Percentiles rank a stretch among this genome's conserved stretches.
Conservation (phyloP, 1,284 basidiomycete genomes). For the Farysia itapuensis region DNA sequence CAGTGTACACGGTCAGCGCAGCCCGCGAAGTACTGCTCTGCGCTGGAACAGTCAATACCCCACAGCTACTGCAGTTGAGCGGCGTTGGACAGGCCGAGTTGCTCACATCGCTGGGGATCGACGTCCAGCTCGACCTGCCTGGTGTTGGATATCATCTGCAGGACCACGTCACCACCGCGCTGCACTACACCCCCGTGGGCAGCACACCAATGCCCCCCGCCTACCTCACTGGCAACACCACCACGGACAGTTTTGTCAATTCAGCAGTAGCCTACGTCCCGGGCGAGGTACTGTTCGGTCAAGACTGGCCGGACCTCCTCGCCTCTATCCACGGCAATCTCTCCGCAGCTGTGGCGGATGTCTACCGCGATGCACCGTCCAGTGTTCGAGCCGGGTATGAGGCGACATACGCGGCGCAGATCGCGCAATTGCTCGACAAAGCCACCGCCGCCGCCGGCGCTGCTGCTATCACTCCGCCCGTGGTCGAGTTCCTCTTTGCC, state of each 20-base stretch:
- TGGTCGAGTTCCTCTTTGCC: not conserved
- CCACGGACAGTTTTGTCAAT: slow-evolving; percentile 1
- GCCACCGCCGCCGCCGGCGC: no score
- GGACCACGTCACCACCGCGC: slow-evolving; percentile 37
- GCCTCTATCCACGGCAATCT: no score
- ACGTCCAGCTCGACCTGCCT: slow-evolving; percentile 4
- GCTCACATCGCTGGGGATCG: slow-evolving; percentile 10
- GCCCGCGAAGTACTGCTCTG: slow-evolving; percentile 41
- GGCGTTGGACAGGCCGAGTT: slow-evolving; percentile 30
- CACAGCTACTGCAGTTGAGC: slow-evolving; percentile 45
- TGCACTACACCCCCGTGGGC: no score
- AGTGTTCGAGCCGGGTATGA: not conserved
- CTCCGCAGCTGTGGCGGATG: not conserved
- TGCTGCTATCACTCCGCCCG: no score
- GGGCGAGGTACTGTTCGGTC: slow-evolving; percentile 12
- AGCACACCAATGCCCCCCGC: slow-evolving; percentile 1
- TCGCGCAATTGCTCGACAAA: not conserved
- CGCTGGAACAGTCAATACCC: slow-evolving; percentile 42
- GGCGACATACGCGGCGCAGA: not conserved
- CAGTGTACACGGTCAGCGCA: slow-evolving; percentile 6
- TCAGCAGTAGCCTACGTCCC: slow-evolving; percentile 1
- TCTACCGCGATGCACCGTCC: not conserved
- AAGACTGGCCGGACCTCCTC: no score
- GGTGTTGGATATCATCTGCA: slow-evolving; percentile 36
- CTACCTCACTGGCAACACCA: not conserved